Conservation (phyloP, 2,329 filamentous ascomycete genomes). For the Verticillium nonalfalfae region DNA sequence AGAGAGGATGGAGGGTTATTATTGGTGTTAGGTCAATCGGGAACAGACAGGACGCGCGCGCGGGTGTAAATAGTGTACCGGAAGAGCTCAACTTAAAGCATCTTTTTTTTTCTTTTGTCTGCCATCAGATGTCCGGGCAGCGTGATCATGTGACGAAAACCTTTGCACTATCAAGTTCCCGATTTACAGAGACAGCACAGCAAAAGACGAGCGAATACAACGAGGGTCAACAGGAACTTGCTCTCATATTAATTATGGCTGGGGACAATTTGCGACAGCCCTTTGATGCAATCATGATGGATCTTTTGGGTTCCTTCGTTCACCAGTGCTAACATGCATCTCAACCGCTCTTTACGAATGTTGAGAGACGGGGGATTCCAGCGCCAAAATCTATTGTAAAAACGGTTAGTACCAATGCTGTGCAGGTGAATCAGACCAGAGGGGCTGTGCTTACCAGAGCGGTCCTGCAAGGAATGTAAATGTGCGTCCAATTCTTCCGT, state of each 20-base stretch:
- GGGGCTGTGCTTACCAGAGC: conserved; percentile 59
- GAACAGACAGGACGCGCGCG: conserved; percentile 13
- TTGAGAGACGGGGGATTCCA: conserved; percentile 22
- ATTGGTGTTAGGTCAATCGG: conserved; percentile 20
- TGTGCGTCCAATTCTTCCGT: conserved; percentile 82
- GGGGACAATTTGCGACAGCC: neutral
- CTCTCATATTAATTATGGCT: neutral
- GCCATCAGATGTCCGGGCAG: neutral
- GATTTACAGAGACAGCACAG: too few species aligned
- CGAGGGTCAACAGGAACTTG: too few species aligned
- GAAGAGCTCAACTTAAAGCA: conserved; percentile 28
- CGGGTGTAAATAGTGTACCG: conserved; percentile 38
- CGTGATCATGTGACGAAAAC: neutral
- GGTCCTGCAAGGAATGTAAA: conserved; percentile 81
- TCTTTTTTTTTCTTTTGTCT: conserved; percentile 17
- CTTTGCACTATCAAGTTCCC: neutral
- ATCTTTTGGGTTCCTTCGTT: neutral
- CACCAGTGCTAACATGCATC: neutral
- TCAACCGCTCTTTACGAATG: conserved; percentile 9
- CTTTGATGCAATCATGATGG: neutral
- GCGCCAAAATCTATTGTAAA: conserved; percentile 26
- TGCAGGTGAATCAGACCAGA: neutral
- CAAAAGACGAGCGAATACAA: too few species aligned
- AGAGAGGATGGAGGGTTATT: conserved; percentile 20
- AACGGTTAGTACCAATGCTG: neutral